These are phyloP conservation scores for Beta macrorhiza DNA, from an alignment of 179 eudicot genomes.

Conservation along the genomic window DNA sequence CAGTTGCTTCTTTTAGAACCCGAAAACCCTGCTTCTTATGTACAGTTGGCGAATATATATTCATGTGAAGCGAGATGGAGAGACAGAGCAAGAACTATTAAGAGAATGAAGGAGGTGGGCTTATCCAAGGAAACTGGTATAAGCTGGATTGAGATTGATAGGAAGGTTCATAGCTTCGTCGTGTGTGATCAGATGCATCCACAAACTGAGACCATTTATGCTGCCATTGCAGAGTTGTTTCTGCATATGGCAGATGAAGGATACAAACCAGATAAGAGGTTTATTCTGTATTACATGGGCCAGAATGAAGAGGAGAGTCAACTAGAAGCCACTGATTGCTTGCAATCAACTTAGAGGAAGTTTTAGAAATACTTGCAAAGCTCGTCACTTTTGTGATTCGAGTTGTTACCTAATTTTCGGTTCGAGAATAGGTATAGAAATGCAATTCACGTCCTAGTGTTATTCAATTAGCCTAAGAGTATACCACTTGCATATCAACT, in stretches of 20 bases:
- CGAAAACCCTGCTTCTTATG: constrained; percentile 52
- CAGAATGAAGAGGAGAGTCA: constrained; percentile 33
- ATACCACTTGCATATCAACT: no score
- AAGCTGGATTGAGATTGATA: constrained; percentile 86
- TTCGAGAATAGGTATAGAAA: no score
- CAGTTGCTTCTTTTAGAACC: constrained; percentile 51
- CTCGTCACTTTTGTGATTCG: background rate
- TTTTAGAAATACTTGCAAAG: background rate
- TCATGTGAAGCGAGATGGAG: constrained; percentile 69
- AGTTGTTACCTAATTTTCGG: no score
- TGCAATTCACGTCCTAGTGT: no score
- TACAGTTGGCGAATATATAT: constrained; percentile 73
- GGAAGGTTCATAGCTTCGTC: constrained; percentile 64
- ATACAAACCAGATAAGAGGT: constrained; percentile 53
- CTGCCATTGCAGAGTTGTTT: constrained; percentile 43
- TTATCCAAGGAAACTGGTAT: constrained; percentile 63
- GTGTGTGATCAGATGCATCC: constrained; percentile 74
- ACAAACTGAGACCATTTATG: constrained; percentile 38
- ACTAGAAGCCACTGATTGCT: constrained; percentile 9
- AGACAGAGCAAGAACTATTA: constrained; percentile 62
- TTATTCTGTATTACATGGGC: constrained; percentile 36
- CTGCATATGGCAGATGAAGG: constrained; percentile 72
- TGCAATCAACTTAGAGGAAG: background rate
- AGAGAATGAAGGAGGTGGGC: constrained; percentile 69
- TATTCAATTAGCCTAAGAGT: no score